phyloP scores from a whole-genome alignment of 352 stramenopile species.

The Pythium apleroticum region DNA sequence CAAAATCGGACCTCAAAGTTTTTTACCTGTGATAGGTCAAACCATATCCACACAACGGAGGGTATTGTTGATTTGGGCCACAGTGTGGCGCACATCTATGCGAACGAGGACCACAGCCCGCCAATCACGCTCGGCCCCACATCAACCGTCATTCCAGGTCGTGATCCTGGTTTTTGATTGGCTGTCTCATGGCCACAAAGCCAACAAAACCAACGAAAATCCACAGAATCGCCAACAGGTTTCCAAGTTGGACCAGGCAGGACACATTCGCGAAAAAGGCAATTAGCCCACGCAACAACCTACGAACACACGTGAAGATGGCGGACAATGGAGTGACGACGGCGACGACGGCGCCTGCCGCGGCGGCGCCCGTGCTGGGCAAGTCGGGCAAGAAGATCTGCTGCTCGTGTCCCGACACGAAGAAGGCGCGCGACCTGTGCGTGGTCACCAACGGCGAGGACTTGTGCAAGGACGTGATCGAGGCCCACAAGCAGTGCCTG shows the following conservation, averaged over 20 bases:
- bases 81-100: constrained; percentile 3
- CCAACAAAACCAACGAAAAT: constrained; percentile 4
- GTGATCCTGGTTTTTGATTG: not conserved
- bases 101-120: not conserved
- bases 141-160: not conserved
- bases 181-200: not conserved
- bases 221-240: not conserved
- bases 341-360: constrained; percentile 24
- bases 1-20: too few relatives aligned
- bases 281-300: constrained; percentile 7
- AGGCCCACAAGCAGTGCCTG: constrained; percentile 97
- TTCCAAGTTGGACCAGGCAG: not conserved
- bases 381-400: constrained; percentile 99
- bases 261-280: constrained; percentile 23
- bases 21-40: not conserved
- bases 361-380: constrained; percentile 54
- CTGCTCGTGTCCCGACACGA: constrained; percentile 97
- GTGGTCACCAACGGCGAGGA: constrained; percentile 92
- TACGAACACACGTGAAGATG: constrained; percentile 32
- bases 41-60: not conserved
- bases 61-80: constrained; percentile 11
- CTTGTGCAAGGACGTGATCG: constrained; percentile 94
- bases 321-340: constrained; percentile 40
- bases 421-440: constrained; percentile 92
- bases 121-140: constrained; percentile 10